Evolutionary conservation across 352 stramenopile genomes (phyloP).

Genomic region (Halophytophthora polymorphica): DNA sequence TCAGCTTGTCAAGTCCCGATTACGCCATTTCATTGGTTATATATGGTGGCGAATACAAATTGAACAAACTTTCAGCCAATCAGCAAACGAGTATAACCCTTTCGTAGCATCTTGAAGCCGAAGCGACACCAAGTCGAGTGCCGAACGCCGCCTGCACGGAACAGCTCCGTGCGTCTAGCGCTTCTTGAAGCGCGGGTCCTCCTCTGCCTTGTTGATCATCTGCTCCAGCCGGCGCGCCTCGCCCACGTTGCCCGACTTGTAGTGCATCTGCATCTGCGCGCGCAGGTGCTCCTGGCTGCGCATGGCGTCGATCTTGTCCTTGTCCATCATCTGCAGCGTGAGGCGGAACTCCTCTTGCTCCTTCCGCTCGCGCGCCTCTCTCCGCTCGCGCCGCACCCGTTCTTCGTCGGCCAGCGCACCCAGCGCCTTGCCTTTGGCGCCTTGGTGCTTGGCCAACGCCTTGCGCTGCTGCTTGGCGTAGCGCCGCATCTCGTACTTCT

Average conservation of each 20-base stretch:
- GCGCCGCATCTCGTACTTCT: conserved; percentile 96
- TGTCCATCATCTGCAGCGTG: conserved; percentile 81
- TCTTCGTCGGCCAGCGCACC: conserved; percentile 52
- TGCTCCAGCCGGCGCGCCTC: conserved; percentile 85
- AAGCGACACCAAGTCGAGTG: too few species aligned
- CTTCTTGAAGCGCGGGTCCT: conserved; percentile 34
- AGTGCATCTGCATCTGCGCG: conserved; percentile 88
- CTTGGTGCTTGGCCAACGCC: conserved; percentile 27
- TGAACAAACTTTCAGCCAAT: too few species aligned
- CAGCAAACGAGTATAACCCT: too few species aligned
- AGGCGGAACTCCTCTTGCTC: conserved; percentile 77
- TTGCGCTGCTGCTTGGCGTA: conserved; percentile 85
- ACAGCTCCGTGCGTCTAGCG: too few species aligned
- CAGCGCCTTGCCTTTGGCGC: conserved; percentile 13
- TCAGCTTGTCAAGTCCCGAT: too few species aligned
- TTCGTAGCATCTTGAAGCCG: too few species aligned
- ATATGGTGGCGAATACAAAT: too few species aligned
- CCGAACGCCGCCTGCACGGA: too few species aligned
- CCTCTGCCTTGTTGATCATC: conserved; percentile 61
- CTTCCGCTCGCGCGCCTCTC: conserved; percentile 46
- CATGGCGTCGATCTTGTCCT: conserved; percentile 86
- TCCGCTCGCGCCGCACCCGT: conserved; percentile 55
- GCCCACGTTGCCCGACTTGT: conserved; percentile 85
- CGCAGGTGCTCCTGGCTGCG: conserved; percentile 78
- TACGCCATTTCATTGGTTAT: too few species aligned